A percentile compares a stretch with the other conserved stretches of the same genome.
Conservation (phyloP, 73 alveolate genomes). For the Effrenium voratum region DNA sequence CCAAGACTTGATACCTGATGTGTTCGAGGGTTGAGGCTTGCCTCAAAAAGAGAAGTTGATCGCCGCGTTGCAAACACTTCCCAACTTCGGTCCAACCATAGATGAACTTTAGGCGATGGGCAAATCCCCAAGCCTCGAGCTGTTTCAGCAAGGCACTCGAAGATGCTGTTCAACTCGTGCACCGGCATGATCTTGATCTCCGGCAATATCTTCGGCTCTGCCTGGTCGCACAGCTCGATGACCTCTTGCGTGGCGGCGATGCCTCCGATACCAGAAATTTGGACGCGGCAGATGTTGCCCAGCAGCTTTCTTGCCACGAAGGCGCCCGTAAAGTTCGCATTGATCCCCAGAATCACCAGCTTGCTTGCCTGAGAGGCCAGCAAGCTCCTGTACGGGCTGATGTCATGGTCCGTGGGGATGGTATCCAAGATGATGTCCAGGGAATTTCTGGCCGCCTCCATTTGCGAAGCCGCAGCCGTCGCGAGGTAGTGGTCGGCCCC, state of each 20-base stretch:
- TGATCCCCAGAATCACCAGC: neutral
- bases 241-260: neutral
- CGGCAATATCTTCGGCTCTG: neutral
- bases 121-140: too few species aligned
- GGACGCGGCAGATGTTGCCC: neutral
- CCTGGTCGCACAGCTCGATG: neutral
- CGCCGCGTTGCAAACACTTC: too few species aligned
- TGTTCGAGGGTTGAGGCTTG: too few species aligned
- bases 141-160: neutral
- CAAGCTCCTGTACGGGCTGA: neutral
- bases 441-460: neutral
- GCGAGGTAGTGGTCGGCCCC: slow-evolving; percentile 1
- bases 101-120: too few species aligned
- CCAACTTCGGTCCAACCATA: too few species aligned
- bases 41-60: too few species aligned
- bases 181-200: neutral
- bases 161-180: neutral
- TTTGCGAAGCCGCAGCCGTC: neutral
- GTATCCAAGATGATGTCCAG: neutral
- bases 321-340: neutral
- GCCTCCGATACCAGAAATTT: neutral
- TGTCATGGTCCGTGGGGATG: neutral
- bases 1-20: too few species aligned
- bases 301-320: neutral
- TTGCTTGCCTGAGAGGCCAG: neutral